Evolutionary conservation across 1,284 basidiomycete genomes (phyloP).

Genomic region (Phellinidium pouzarii): DNA sequence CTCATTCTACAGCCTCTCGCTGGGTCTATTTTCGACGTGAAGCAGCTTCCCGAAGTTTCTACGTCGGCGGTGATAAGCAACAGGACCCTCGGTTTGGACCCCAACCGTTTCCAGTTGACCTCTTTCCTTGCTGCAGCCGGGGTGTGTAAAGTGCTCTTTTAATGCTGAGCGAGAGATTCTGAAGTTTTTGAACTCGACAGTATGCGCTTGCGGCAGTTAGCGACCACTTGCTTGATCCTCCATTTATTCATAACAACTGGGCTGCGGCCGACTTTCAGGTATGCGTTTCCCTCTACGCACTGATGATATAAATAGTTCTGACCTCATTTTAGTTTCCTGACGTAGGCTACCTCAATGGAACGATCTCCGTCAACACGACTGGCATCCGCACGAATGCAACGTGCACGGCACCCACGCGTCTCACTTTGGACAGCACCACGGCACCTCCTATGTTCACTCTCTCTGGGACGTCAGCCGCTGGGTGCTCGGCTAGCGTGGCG

Average conservation of each 20-base stretch:
- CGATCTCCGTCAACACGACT: constrained; percentile 45
- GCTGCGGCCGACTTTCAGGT: constrained; percentile 45
- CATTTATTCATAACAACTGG: constrained; percentile 45
- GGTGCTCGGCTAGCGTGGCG: constrained; percentile 34
- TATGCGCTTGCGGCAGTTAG: constrained; percentile 32
- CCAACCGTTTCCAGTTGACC: constrained; percentile 37
- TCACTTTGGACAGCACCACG: constrained; percentile 22
- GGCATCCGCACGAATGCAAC: constrained; percentile 42
- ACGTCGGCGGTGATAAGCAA: constrained; percentile 35
- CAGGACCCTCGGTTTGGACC: constrained; percentile 36
- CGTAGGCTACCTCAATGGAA: constrained; percentile 40
- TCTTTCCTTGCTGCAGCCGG: constrained; percentile 55
- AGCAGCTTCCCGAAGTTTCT: constrained; percentile 30
- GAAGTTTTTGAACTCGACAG: constrained; percentile 28
- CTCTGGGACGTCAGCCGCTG: constrained; percentile 34
- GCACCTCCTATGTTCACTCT: constrained; percentile 28
- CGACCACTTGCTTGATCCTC: constrained; percentile 42
- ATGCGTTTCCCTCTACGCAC: constrained; percentile 15
- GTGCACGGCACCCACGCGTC: constrained; percentile 36
- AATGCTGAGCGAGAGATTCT: constrained; percentile 15
- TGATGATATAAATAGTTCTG: background rate
- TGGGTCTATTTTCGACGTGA: constrained; percentile 48
- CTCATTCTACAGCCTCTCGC: constrained; percentile 50
- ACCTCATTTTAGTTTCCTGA: constrained; percentile 30
- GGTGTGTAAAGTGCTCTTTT: constrained; percentile 29